These are phyloP conservation scores for Silene conica DNA, from an alignment of 148 eudicot genomes.

Conservation along the genomic window DNA sequence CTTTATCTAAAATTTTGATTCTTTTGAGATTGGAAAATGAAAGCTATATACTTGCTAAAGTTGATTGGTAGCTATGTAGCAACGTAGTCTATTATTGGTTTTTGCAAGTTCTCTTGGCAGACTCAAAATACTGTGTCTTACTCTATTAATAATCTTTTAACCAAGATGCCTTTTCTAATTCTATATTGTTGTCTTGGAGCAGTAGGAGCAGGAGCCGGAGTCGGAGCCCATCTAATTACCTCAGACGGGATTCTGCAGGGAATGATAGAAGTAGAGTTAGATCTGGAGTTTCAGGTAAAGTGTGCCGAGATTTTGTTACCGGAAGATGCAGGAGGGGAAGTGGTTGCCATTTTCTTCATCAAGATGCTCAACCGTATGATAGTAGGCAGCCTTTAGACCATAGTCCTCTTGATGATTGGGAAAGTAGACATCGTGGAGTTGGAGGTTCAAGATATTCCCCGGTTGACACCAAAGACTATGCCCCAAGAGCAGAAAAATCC, in stretches of 20 bases:
- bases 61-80: background rate
- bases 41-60: background rate
- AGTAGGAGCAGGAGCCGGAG: conserved; percentile 34
- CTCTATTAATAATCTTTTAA: background rate
- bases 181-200: conserved; percentile 20
- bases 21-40: background rate
- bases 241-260: conserved; percentile 38
- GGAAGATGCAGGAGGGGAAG: conserved; percentile 67
- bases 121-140: background rate
- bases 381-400: conserved; percentile 36
- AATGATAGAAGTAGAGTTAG: conserved; percentile 43
- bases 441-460: conserved; percentile 35
- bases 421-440: conserved; percentile 32
- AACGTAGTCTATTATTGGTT: background rate
- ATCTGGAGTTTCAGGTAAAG: conserved; percentile 34
- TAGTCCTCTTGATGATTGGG: conserved; percentile 39
- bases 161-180: background rate
- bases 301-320: conserved; percentile 53
- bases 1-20: background rate
- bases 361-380: conserved; percentile 34
- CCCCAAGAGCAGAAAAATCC: conserved; percentile 30
- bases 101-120: conserved; percentile 1
- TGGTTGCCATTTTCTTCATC: conserved; percentile 57
- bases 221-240: conserved; percentile 42
- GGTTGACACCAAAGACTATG: conserved; percentile 26